Evolutionary conservation across 768 basidiomycete species (phyloP).

Genomic region (Leccinum incarnatum): DNA sequence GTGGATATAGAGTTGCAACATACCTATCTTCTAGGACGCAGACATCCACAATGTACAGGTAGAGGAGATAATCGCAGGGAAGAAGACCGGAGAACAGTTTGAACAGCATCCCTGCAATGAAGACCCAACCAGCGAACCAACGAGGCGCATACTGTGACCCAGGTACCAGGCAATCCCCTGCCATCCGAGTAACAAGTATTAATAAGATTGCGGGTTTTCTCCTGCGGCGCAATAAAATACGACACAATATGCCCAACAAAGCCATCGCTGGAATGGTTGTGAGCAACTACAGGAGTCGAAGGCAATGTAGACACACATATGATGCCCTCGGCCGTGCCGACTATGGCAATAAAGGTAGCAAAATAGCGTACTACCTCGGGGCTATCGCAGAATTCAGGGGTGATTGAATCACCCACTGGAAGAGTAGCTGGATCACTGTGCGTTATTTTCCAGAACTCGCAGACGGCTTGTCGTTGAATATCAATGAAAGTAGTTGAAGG

Average conservation of each 20-base stretch:
- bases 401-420: not conserved
- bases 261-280: constrained; percentile 19
- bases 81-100: constrained; percentile 11
- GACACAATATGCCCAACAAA: constrained; percentile 21
- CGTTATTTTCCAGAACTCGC: constrained; percentile 21
- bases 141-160: constrained; percentile 14
- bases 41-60: constrained; percentile 31
- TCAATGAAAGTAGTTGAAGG: constrained; percentile 26
- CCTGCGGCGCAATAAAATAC: constrained; percentile 25
- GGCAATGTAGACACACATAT: constrained; percentile 14
- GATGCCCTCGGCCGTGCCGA: constrained; percentile 17
- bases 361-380: constrained; percentile 24
- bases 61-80: constrained; percentile 18
- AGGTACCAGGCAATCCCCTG: constrained; percentile 13
- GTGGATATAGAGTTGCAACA: not conserved
- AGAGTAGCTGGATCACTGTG: constrained; percentile 3
- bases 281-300: not conserved
- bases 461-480: constrained; percentile 25
- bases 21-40: constrained; percentile 26
- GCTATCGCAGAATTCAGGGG: constrained; percentile 17
- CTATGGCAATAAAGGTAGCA: constrained; percentile 16
- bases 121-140: constrained; percentile 11
- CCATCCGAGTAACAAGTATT: constrained; percentile 3
- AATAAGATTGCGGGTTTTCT: constrained; percentile 25
- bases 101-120: constrained; percentile 18